phyloP scores from a whole-genome alignment of 768 basidiomycete genomes.

The Cubamyces lactineus region DNA sequence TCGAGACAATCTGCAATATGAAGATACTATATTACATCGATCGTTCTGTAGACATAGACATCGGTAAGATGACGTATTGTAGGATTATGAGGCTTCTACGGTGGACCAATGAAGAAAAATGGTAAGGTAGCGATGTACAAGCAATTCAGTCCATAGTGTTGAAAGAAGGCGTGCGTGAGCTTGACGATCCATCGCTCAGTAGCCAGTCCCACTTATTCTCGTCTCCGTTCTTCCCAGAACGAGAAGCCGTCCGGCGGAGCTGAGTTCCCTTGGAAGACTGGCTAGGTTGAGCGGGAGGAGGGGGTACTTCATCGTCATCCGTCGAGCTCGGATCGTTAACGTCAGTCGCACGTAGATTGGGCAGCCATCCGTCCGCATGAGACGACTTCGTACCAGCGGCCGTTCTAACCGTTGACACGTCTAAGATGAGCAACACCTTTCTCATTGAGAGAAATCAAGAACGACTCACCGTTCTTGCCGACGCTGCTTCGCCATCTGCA shows the following conservation, averaged over 20 bases:
- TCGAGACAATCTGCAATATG: not conserved
- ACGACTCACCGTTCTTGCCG: conserved; percentile 14
- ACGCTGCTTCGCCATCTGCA: conserved; percentile 16
- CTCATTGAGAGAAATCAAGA: not conserved
- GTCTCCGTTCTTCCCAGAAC: not conserved
- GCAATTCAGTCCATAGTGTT: not conserved
- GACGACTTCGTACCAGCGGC: not conserved
- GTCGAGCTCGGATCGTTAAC: not conserved
- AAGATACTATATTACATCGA: not conserved
- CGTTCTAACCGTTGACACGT: not conserved
- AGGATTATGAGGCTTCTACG: not conserved
- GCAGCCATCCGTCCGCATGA: conserved; percentile 9
- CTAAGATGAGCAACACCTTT: not conserved
- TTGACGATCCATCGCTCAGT: conserved; percentile 11
- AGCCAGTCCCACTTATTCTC: conserved; percentile 11
- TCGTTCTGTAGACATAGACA: not conserved
- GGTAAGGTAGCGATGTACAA: not conserved
- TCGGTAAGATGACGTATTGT: not conserved
- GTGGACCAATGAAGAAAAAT: not conserved
- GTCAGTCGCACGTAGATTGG: conserved; percentile 1
- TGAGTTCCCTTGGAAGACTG: not conserved
- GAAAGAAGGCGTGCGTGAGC: conserved; percentile 11
- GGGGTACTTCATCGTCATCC: conserved; percentile 7
- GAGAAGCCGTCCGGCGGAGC: not conserved
- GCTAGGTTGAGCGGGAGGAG: too few species aligned